phyloP scores from a whole-genome alignment of 257 asterid genomes.

The Paulownia fortunei region DNA sequence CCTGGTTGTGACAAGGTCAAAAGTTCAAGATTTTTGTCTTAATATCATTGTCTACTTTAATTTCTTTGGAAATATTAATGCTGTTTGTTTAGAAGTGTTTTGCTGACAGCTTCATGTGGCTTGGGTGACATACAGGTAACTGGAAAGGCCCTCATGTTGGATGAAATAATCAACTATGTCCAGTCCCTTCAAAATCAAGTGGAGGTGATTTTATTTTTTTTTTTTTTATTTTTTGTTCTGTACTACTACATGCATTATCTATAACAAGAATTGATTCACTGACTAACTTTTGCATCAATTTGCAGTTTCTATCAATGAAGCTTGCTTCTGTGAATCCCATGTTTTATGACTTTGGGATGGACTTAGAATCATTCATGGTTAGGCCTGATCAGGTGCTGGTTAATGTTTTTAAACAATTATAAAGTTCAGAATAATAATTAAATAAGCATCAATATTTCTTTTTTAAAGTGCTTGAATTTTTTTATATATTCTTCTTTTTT shows the following conservation, averaged over 20 bases:
- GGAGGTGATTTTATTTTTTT: conserved; percentile 53
- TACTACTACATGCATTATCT: not conserved
- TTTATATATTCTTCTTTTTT: not conserved
- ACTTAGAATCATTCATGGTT: conserved; percentile 63
- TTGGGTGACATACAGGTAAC: conserved; percentile 65
- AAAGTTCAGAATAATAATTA: not conserved
- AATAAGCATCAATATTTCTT: not conserved
- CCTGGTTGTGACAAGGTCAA: conserved; percentile 93
- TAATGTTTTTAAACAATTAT: not conserved
- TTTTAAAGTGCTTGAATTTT: not conserved
- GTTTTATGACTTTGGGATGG: conserved; percentile 75
- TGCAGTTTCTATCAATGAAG: conserved; percentile 95
- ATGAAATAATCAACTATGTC: conserved; percentile 90
- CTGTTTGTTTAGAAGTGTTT: conserved; percentile 19
- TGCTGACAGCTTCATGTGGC: conserved; percentile 53
- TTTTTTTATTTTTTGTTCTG: not conserved
- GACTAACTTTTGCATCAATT: not conserved
- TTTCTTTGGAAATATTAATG: conserved; percentile 5
- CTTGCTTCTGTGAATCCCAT: conserved; percentile 78
- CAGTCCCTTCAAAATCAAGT: conserved; percentile 92
- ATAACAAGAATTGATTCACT: not conserved
- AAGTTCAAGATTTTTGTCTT: conserved; percentile 21
- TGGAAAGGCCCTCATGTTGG: conserved; percentile 98
- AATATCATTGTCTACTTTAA: not conserved
- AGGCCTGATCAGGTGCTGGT: conserved; percentile 67